A percentile compares a stretch with the other conserved stretches of the same genome.
phyloP scores from a whole-genome alignment of 495 filamentous ascomycete genomes.

The Aspergillus kassunensis region DNA sequence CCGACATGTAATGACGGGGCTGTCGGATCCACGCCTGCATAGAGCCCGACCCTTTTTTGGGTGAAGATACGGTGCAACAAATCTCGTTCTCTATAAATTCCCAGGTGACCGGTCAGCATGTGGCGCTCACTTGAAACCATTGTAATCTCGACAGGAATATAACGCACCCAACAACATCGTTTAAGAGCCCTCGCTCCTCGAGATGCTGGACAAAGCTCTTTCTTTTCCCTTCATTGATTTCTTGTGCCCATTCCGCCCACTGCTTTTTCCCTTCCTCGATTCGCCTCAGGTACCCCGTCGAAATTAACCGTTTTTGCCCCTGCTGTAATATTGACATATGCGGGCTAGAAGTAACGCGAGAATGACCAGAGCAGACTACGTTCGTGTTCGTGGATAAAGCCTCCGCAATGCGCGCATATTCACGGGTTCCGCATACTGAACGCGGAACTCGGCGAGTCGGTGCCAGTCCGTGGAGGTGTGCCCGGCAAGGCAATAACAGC shows the following conservation, averaged over 20 bases:
- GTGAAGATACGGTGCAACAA: constrained; percentile 68
- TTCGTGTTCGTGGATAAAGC: constrained; percentile 17
- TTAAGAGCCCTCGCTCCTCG: constrained; percentile 74
- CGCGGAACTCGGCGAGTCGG: constrained; percentile 7
- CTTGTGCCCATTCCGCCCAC: constrained; percentile 54
- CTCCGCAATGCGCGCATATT: constrained; percentile 25
- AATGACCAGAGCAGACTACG: constrained; percentile 9
- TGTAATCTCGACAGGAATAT: background rate
- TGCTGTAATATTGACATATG: background rate
- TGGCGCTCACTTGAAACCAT: background rate
- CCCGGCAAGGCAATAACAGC: constrained; percentile 23
- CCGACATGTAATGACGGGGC: constrained; percentile 88
- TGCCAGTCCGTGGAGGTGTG: constrained; percentile 18
- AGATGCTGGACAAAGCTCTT: constrained; percentile 65
- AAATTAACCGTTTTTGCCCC: constrained; percentile 45
- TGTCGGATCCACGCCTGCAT: constrained; percentile 90
- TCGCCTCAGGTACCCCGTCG: constrained; percentile 46
- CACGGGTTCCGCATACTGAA: constrained; percentile 23
- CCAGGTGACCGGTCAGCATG: constrained; percentile 12
- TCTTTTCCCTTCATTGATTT: constrained; percentile 57
- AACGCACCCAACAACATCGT: constrained; percentile 78
- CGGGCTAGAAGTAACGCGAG: constrained; percentile 16
- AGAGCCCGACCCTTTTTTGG: constrained; percentile 67
- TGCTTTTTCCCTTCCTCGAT: constrained; percentile 48
- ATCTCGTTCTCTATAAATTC: constrained; percentile 48